Percentiles rank a stretch among this genome's conserved stretches.
These are phyloP conservation scores for Neurospora sp. DNA, from an alignment of 495 filamentous ascomycete species.

Conservation along the genomic window DNA sequence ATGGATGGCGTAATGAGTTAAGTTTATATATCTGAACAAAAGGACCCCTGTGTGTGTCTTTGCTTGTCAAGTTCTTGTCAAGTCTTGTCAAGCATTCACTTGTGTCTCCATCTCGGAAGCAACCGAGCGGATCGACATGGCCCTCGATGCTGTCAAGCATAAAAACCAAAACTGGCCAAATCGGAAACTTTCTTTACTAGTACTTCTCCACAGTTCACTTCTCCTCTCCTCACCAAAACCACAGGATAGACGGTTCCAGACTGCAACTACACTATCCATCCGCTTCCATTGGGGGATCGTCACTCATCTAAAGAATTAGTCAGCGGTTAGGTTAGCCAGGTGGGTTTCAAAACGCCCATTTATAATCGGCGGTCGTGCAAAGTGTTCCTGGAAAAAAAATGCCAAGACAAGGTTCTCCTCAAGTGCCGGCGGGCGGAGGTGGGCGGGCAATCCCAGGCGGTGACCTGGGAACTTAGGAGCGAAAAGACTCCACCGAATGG, in stretches of 20 bases:
- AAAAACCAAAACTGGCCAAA: neutral
- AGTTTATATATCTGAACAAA: neutral
- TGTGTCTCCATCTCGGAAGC: neutral
- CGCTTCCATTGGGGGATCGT: neutral
- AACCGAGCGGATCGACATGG: neutral
- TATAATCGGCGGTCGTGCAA: neutral
- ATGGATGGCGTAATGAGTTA: neutral
- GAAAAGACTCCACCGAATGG: neutral
- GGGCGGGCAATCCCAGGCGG: neutral
- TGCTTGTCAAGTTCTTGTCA: neutral
- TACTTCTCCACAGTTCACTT: neutral
- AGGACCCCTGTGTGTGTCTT: neutral
- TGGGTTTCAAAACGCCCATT: neutral
- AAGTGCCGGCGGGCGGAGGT: neutral
- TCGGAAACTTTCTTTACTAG: neutral
- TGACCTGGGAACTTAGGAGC: neutral
- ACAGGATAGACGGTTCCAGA: neutral
- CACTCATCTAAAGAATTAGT: neutral
- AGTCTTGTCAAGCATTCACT: neutral
- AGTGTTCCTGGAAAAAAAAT: neutral
- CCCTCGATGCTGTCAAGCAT: neutral
- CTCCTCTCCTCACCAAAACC: neutral
- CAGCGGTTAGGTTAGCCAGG: neutral
- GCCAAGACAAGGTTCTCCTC: neutral
- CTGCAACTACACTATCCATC: neutral